phyloP scores from a whole-genome alignment of 345 rosid species.

The Psidium friedrichsthalianum region DNA sequence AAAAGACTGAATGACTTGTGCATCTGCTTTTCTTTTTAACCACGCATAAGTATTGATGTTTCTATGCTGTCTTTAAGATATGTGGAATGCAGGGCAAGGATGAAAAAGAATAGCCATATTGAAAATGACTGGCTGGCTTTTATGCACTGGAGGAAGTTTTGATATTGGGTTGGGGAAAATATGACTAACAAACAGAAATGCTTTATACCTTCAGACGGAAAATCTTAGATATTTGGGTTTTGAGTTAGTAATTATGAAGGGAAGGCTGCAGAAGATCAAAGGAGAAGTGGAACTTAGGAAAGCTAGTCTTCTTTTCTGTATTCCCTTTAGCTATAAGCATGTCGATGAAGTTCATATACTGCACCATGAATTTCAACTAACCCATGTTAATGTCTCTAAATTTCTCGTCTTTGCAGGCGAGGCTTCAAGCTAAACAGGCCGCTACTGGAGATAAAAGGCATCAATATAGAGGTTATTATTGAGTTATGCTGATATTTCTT shows the following conservation, averaged over 20 bases:
- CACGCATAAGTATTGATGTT: neutral
- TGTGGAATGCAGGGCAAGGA: neutral
- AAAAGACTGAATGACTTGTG: neutral
- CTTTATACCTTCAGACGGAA: too few relatives aligned
- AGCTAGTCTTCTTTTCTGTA: neutral
- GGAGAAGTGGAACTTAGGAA: neutral
- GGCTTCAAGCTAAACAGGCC: slow-evolving; percentile 92
- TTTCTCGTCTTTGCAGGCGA: slow-evolving; percentile 28
- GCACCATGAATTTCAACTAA: neutral
- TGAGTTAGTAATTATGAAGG: neutral
- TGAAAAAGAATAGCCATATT: neutral
- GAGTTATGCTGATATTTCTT: neutral
- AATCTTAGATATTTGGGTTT: too few relatives aligned
- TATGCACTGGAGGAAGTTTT: neutral
- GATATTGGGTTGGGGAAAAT: neutral
- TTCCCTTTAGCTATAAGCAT: neutral
- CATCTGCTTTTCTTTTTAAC: neutral
- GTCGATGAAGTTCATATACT: neutral
- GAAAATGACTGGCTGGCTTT: neutral
- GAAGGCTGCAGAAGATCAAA: neutral
- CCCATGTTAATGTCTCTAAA: neutral
- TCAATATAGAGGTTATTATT: slow-evolving; percentile 58
- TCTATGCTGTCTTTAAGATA: neutral
- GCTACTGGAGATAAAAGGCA: slow-evolving; percentile 63
- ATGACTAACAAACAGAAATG: neutral